These are phyloP conservation scores for Triticum urartu DNA, from an alignment of 176 grass and related monocot genomes.

Conservation along the genomic window DNA sequence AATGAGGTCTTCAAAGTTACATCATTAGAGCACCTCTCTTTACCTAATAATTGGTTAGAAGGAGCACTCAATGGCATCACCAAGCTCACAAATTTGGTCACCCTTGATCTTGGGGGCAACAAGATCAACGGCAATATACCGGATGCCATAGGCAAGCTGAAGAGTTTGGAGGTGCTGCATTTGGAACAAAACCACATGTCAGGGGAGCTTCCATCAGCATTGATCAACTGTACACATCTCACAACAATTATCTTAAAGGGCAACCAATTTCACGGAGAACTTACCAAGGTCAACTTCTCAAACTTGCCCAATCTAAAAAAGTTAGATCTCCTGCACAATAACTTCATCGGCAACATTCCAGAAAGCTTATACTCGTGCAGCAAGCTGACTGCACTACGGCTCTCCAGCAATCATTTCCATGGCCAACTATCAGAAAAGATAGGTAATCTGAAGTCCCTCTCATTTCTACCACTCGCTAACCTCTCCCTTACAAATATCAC, in stretches of 20 bases:
- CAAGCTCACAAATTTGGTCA: constrained; percentile 5
- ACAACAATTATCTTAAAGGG: constrained; percentile 16
- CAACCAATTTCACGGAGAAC: constrained; percentile 29
- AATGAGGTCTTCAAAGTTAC: constrained; percentile 9
- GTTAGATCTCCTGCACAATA: constrained; percentile 20
- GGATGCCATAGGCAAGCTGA: neutral
- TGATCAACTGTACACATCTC: constrained; percentile 22
- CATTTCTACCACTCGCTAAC: too few species aligned
- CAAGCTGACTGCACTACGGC: too few species aligned
- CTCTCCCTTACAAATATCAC: too few species aligned
- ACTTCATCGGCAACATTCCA: neutral
- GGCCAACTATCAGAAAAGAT: too few species aligned
- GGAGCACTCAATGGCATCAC: neutral
- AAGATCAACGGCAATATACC: neutral
- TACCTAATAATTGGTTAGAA: constrained; percentile 7
- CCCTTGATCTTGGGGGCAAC: constrained; percentile 29
- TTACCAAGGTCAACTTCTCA: constrained; percentile 37
- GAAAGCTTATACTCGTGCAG: neutral
- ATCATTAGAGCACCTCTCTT: constrained; percentile 20
- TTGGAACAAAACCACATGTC: neutral
- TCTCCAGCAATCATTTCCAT: too few species aligned
- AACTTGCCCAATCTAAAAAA: constrained; percentile 21
- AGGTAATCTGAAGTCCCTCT: too few species aligned
- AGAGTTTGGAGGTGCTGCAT: constrained; percentile 4
- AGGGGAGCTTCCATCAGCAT: neutral